Evolutionary conservation across 78 protist species (phyloP), one percentile per base, ranked within the genome.

Genomic region (Dictyostelium capitatum): DNA sequence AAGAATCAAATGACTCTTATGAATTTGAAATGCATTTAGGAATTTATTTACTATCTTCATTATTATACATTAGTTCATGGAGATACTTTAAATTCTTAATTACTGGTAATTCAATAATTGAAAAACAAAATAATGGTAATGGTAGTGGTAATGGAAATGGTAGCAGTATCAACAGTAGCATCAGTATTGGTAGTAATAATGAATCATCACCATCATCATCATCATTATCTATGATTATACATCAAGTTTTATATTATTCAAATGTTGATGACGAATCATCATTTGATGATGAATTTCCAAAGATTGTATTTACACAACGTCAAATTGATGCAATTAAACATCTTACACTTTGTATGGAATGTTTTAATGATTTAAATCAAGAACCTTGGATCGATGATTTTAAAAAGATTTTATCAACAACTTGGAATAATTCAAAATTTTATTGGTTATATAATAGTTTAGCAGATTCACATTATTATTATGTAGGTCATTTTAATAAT

Each of bases 11-110:
- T 19, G 89, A 82, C n/a, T 23, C 53, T 6, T 83, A 83, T 56
- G 82, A 73, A n/a, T 83, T 62, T 83, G 91, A 83, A 57, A 83
- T 83, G 12, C 81, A 83, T 30, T 28, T 83, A 0, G 91, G 91
- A 25, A 73, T 83, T 4, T 83, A 83, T 57, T 12, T 70, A 25
- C 62, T 83, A 4, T 51, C 91, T 11, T 54, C 56, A 28, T n/a
- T 73, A 0, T 57, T 83, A 6, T 83, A 83, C 12, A 15, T 83
- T 7, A 56, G 77, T 56, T 14, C 82, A 3, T 83, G 74, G 67
- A 72, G 91, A 46, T 83, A 83, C 70, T 83, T 83, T 73, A 83
- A 73, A 46, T 83, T 83, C 30, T 28, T 83, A 23, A 64, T 83
- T 7, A 73, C 59, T 30, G 91, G 91, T 12, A 32, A 37, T 56